Conservation (phyloP, 805 yeast genomes). For the Brettanomyces naardenensis region DNA sequence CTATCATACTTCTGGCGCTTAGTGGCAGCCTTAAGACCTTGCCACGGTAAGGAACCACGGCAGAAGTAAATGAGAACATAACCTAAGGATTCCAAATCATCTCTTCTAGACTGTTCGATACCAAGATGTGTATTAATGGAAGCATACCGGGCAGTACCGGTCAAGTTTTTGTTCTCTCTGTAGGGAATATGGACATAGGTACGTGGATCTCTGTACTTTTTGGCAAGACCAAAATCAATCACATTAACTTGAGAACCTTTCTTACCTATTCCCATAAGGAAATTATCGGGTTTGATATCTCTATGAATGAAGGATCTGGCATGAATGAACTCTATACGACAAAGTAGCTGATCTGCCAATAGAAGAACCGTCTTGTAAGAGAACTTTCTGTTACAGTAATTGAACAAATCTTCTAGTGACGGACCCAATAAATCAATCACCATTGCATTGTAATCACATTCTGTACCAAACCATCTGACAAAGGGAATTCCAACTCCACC, state of each 20-base stretch:
- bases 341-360: slow-evolving; percentile 88
- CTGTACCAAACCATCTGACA: slow-evolving; percentile 95
- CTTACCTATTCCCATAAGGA: slow-evolving; percentile 82
- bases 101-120: slow-evolving; percentile 93
- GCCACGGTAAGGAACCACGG: slow-evolving; percentile 97
- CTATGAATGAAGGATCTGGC: slow-evolving; percentile 87
- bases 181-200: slow-evolving; percentile 93
- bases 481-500: slow-evolving; percentile 98
- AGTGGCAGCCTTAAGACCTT: slow-evolving; percentile 93
- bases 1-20: slow-evolving; percentile 96
- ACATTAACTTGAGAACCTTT: slow-evolving; percentile 94
- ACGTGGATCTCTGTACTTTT: slow-evolving; percentile 89
- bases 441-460: slow-evolving; percentile 94
- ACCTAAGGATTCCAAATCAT: slow-evolving; percentile 91
- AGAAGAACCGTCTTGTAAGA: slow-evolving; percentile 88
- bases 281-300: slow-evolving; percentile 79
- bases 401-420: slow-evolving; percentile 88
- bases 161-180: slow-evolving; percentile 90
- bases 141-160: slow-evolving; percentile 97
- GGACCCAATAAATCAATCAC: slow-evolving; percentile 95
- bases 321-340: slow-evolving; percentile 92
- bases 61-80: slow-evolving; percentile 91
- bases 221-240: slow-evolving; percentile 90
- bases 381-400: slow-evolving; percentile 90
- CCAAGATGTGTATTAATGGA: slow-evolving; percentile 94